phyloP scores from a whole-genome alignment of 768 basidiomycete genomes.

The Tricholoma saponaceum region DNA sequence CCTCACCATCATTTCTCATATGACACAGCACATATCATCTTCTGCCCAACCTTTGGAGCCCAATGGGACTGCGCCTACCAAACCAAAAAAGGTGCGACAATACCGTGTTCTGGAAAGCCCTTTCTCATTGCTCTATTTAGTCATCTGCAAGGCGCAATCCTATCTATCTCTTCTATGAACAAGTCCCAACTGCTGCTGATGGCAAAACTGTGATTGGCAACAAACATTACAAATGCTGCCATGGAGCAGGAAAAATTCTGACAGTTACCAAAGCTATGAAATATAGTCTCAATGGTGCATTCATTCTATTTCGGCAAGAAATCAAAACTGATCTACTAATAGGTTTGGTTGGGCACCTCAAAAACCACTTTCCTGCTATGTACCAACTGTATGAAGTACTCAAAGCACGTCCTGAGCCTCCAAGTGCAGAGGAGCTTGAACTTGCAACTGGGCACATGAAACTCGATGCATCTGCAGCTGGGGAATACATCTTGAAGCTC shows the following conservation, averaged over 20 bases:
- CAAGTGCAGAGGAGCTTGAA: not conserved
- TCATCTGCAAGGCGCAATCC: not conserved
- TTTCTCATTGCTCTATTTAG: not conserved
- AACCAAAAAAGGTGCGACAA: not conserved
- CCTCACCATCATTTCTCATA: not conserved
- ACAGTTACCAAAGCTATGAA: conserved; percentile 13
- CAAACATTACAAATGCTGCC: conserved; percentile 17
- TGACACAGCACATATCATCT: not conserved
- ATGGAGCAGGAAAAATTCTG: conserved; percentile 12
- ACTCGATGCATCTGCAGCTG: not conserved
- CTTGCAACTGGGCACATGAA: not conserved
- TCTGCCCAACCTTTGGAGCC: not conserved
- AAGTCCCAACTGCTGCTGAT: not conserved
- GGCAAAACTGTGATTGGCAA: conserved; percentile 9
- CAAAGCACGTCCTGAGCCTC: not conserved
- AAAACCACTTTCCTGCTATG: not conserved
- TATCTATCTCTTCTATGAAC: not conserved
- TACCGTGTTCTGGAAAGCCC: not conserved
- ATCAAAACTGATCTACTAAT: not conserved
- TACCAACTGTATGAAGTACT: not conserved
- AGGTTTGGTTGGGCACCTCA: not conserved
- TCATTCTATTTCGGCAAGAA: not conserved
- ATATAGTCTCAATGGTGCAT: conserved; percentile 1
- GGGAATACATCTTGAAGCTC: not conserved
- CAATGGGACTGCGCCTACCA: not conserved